Evolutionary conservation across 2,329 filamentous ascomycete genomes (phyloP).

Genomic region (Eurotiales sp.): DNA sequence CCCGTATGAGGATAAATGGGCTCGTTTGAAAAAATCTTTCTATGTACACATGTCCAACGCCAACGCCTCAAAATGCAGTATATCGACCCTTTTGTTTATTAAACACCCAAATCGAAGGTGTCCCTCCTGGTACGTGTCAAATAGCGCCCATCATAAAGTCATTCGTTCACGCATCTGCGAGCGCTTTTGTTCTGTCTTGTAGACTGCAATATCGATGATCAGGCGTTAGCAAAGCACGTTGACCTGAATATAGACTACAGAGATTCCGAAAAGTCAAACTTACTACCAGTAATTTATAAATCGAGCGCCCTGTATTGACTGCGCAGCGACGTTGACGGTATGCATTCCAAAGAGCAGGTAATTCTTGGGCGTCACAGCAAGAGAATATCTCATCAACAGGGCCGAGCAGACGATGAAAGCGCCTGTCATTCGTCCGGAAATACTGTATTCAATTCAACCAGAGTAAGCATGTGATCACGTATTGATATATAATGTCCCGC

Average conservation of each 20-base stretch:
- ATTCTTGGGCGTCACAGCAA: conserved; percentile 14
- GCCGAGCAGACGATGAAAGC: conserved; percentile 11
- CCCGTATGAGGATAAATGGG: no score
- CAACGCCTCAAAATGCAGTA: no score
- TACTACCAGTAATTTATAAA: conserved; percentile 15
- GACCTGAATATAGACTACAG: background rate
- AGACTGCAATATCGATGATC: background rate
- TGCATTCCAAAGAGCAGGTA: conserved; percentile 14
- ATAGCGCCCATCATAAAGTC: no score
- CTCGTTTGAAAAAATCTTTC: no score
- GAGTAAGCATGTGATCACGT: no score
- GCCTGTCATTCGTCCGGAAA: conserved; percentile 14
- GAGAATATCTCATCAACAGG: conserved; percentile 15
- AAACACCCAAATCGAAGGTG: no score
- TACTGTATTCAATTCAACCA: no score
- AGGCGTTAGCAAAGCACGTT: background rate
- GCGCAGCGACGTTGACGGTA: conserved; percentile 14
- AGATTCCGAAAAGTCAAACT: background rate
- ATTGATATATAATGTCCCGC: background rate
- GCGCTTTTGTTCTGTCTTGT: background rate
- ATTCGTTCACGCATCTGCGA: background rate
- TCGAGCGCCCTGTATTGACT: conserved; percentile 11
- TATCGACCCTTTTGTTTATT: no score
- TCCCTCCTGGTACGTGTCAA: no score
- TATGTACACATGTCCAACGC: no score